Base-by-base conservation (phyloP, 2,329 filamentous ascomycete genomes). In the Coleophoma eucalyptorum region DNA sequence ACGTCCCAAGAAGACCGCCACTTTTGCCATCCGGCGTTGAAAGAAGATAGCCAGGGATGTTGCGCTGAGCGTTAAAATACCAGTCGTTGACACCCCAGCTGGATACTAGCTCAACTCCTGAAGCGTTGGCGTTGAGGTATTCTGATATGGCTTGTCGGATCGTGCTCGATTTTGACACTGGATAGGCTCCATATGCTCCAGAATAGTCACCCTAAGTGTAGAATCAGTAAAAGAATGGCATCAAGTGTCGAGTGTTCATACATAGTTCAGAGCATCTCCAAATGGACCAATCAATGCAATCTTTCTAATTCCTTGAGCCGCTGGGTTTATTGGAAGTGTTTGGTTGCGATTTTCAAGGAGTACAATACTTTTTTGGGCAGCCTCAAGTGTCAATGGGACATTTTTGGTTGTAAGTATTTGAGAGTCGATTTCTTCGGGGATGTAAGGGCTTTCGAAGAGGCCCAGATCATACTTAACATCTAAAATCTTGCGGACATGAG, bases 1-100 rank as follows among this genome's bases (percentile, higher is more conserved):
- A 75, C 1, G 69, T 73, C 12, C 65, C 72, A 6, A 54, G 49
- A 1, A 75, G 60, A 4, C 72, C 72, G 4, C 70, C 71, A 1
- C 49, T n/a, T 1, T 59, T 67, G 2, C 67, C 67, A 37, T 70
- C 66, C 2, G 50, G 50, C 0, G 60, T 58, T 3, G 66, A 71
- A 5, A 75, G 60, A 5, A 73, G 63, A 53, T 74, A 74, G 1
- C 64, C 60, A 1, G 72, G 72, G 19, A 75, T 69, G 5, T 70
- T 69, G 35, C 72, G 70, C 53, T 75, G 72, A 0, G 63, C 65
- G 46, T 73, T 74, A 48, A 72, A 74, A 20, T 69, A 64, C 72
- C 72, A 75, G 1, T 69, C 69, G 53, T 75, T 72, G 5, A 67
- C 57, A 1, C 72, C 72, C 71, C 72, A 73, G 48, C 69, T 69